These are phyloP conservation scores for Thielaviopsis punctulata DNA, from an alignment of 2,329 filamentous ascomycete species.

Conservation along the genomic window DNA sequence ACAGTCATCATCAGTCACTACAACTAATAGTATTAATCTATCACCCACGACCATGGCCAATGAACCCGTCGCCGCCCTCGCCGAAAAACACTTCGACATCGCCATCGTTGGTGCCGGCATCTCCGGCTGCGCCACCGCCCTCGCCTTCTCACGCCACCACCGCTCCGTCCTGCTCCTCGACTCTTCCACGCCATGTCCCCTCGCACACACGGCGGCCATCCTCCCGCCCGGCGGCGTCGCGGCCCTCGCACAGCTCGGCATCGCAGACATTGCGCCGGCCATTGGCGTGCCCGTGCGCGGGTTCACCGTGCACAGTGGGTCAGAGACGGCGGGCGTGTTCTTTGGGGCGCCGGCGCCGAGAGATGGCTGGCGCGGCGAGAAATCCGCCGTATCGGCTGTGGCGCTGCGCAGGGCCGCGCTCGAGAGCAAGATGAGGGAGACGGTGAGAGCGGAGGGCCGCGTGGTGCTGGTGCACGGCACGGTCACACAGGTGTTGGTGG, in stretches of 20 bases:
- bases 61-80: neutral
- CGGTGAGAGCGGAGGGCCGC: neutral
- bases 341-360: neutral
- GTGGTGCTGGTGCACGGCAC: conserved; percentile 3
- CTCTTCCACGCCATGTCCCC: conserved; percentile 79
- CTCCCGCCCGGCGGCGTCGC: conserved; percentile 76
- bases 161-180: conserved; percentile 62
- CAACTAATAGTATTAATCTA: no score
- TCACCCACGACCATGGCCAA: neutral
- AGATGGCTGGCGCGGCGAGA: conserved; percentile 2
- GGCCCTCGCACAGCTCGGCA: conserved; percentile 61
- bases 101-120: conserved; percentile 86
- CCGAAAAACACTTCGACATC: conserved; percentile 24
- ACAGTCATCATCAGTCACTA: neutral
- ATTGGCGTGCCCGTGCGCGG: conserved; percentile 5
- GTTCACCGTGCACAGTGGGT: conserved; percentile 2
- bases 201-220: conserved; percentile 83
- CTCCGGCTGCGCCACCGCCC: conserved; percentile 73
- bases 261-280: conserved; percentile 50
- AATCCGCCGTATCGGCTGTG: neutral
- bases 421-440: neutral
- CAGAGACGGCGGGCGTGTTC: conserved; percentile 1
- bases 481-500: conserved; percentile 8
- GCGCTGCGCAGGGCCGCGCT: conserved; percentile 1
- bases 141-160: conserved; percentile 71